phyloP scores from a whole-genome alignment of 1,284 basidiomycete genomes.

The Xerocomus nothofagi region DNA sequence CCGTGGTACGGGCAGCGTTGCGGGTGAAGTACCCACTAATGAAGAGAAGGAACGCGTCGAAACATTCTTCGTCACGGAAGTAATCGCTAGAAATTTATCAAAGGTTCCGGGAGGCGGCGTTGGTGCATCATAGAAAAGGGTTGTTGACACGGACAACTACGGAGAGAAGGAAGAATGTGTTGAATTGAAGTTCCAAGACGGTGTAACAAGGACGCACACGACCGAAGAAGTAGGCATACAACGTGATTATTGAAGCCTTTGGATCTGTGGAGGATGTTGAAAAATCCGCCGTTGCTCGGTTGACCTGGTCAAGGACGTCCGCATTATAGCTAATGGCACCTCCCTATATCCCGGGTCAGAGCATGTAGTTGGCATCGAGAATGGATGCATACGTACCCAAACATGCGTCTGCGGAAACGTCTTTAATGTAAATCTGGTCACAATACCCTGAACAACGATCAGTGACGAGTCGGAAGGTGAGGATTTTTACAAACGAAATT shows the following conservation, averaged over 20 bases:
- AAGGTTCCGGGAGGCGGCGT: constrained; percentile 48
- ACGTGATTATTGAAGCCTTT: constrained; percentile 54
- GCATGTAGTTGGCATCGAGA: no score
- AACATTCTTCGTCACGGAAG: constrained; percentile 31
- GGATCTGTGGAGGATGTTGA: constrained; percentile 51
- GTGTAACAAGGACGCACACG: constrained; percentile 29
- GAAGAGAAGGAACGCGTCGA: constrained; percentile 35
- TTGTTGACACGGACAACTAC: constrained; percentile 37
- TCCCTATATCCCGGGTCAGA: no score
- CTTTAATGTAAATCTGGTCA: constrained; percentile 37
- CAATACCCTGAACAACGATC: no score
- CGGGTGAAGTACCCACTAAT: constrained; percentile 18
- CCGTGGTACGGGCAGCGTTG: constrained; percentile 10
- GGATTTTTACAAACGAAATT: no score
- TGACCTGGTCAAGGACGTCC: constrained; percentile 10
- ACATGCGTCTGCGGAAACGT: constrained; percentile 52
- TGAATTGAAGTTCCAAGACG: background rate
- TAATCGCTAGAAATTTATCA: constrained; percentile 42
- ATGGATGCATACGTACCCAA: constrained; percentile 44
- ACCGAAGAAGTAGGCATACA: constrained; percentile 46
- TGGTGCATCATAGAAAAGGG: constrained; percentile 55
- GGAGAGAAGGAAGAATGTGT: background rate
- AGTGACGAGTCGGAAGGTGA: no score
- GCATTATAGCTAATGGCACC: constrained; percentile 46
- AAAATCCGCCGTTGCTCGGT: constrained; percentile 47